These are phyloP conservation scores for Malassezia sympodialis DNA, from an alignment of 1,284 basidiomycete species.

Conservation along the genomic window DNA sequence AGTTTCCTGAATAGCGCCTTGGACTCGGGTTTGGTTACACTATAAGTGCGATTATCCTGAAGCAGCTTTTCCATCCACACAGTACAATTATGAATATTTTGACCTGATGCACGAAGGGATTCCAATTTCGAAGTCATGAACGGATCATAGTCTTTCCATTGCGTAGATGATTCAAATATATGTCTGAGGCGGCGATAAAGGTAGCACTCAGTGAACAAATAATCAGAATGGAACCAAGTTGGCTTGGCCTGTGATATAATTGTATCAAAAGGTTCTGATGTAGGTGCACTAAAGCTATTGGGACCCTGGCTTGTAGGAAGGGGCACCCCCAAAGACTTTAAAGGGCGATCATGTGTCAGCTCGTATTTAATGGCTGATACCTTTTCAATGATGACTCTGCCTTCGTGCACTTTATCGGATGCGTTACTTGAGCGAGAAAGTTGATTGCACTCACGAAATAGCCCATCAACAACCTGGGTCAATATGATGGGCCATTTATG, in stretches of 20 bases:
- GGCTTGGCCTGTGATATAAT: slow-evolving; percentile 49
- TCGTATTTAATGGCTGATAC: slow-evolving; percentile 77
- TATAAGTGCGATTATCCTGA: slow-evolving; percentile 16
- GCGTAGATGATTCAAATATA: slow-evolving; percentile 60
- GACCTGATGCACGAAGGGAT: slow-evolving; percentile 67
- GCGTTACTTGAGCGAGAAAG: slow-evolving; percentile 43
- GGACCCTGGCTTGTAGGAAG: slow-evolving; percentile 17
- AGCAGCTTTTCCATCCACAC: slow-evolving; percentile 31
- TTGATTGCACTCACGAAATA: slow-evolving; percentile 53
- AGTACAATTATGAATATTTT: slow-evolving; percentile 55
- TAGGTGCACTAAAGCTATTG: slow-evolving; percentile 54
- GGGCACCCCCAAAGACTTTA: slow-evolving; percentile 53
- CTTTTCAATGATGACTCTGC: slow-evolving; percentile 66
- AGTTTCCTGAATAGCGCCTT: slow-evolving; percentile 69
- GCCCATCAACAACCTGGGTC: slow-evolving; percentile 64
- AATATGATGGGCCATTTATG: slow-evolving; percentile 82
- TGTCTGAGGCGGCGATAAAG: slow-evolving; percentile 71
- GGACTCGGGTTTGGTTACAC: slow-evolving; percentile 6
- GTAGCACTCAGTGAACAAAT: slow-evolving; percentile 76
- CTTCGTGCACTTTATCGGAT: slow-evolving; percentile 56
- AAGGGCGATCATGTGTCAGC: slow-evolving; percentile 67
- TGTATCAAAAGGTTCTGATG: slow-evolving; percentile 42
- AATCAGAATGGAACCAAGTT: slow-evolving; percentile 83
- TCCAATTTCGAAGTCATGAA: slow-evolving; percentile 71
- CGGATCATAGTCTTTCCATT: slow-evolving; percentile 73